Conservation (phyloP, 805 yeast species). For the Isabelozyma pseudorhagii region DNA sequence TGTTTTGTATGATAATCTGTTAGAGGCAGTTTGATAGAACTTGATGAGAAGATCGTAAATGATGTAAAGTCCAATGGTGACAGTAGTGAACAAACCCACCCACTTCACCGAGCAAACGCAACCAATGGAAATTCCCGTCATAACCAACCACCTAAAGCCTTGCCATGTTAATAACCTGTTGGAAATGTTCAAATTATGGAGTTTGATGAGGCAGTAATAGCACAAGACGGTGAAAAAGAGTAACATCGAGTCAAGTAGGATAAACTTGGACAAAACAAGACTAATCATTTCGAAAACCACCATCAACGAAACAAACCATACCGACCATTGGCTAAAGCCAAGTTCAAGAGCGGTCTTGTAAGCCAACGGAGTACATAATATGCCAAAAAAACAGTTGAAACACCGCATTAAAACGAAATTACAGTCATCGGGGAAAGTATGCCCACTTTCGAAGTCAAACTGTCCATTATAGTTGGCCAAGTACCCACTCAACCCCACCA, state of each 20-base stretch:
- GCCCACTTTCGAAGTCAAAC: slow-evolving; percentile 86
- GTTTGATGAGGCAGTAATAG: slow-evolving; percentile 36
- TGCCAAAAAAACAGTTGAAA: slow-evolving; percentile 81
- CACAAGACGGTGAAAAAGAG: slow-evolving; percentile 72
- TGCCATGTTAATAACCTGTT: slow-evolving; percentile 32
- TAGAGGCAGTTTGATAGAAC: slow-evolving; percentile 29
- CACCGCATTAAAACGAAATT: slow-evolving; percentile 85
- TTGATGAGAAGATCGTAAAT: slow-evolving; percentile 50
- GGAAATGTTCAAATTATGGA: slow-evolving; percentile 45
- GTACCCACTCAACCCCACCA: slow-evolving; percentile 84
- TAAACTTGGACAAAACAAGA: slow-evolving; percentile 83
- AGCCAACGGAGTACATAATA: slow-evolving; percentile 82
- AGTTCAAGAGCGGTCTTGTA: slow-evolving; percentile 76
- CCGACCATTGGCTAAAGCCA: slow-evolving; percentile 67
- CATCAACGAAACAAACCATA: slow-evolving; percentile 79
- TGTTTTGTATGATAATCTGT: slow-evolving; percentile 9
- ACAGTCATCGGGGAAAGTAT: slow-evolving; percentile 67
- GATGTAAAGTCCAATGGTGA: slow-evolving; percentile 57
- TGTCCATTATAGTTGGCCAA: slow-evolving; percentile 84
- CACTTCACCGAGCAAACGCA: slow-evolving; percentile 83
- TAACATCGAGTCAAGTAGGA: slow-evolving; percentile 87
- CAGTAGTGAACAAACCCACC: slow-evolving; percentile 76
- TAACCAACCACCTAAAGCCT: slow-evolving; percentile 54
- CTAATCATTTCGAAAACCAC: slow-evolving; percentile 79
- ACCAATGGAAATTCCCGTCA: slow-evolving; percentile 69